Evolutionary conservation across 1,284 basidiomycete genomes (phyloP).

Genomic region (Chalciporus sp.): DNA sequence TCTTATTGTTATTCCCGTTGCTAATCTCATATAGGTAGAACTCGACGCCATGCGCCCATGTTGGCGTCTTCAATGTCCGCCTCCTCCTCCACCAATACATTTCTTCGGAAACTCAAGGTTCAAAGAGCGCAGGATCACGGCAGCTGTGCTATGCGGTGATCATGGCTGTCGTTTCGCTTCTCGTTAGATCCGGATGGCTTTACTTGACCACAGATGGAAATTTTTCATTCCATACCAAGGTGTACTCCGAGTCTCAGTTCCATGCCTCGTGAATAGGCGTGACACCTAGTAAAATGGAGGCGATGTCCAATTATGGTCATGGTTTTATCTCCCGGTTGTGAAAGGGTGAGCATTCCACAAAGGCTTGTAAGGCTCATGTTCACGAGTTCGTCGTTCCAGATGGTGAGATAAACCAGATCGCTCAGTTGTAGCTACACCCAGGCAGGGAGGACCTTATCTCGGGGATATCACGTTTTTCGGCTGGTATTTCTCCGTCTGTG

Average conservation of each 20-base stretch:
- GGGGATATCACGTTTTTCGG: background rate
- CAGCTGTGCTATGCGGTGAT: slow-evolving; percentile 26
- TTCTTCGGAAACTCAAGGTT: slow-evolving; percentile 12
- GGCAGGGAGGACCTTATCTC: background rate
- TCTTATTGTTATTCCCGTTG: background rate
- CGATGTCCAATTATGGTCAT: background rate
- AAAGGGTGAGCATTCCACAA: too few relatives aligned
- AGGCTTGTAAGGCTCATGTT: background rate
- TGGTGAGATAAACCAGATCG: slow-evolving; percentile 16
- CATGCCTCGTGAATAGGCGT: slow-evolving; percentile 17
- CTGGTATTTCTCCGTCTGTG: slow-evolving; percentile 6
- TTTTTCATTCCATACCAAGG: slow-evolving; percentile 29
- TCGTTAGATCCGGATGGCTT: slow-evolving; percentile 15
- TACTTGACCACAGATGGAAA: slow-evolving; percentile 19
- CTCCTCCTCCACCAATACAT: background rate
- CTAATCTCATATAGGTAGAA: background rate
- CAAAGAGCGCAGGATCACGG: slow-evolving; percentile 13
- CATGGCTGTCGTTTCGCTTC: slow-evolving; percentile 19
- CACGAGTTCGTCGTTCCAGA: background rate
- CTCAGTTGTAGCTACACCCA: background rate
- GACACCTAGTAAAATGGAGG: background rate
- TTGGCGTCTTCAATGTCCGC: background rate
- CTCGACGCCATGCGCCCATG: slow-evolving; percentile 4
- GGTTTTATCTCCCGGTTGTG: too few relatives aligned
- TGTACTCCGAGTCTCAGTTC: slow-evolving; percentile 5